These are phyloP conservation scores for Myxozyma melibiosi DNA, from an alignment of 805 yeast species.

Conservation along the genomic window DNA sequence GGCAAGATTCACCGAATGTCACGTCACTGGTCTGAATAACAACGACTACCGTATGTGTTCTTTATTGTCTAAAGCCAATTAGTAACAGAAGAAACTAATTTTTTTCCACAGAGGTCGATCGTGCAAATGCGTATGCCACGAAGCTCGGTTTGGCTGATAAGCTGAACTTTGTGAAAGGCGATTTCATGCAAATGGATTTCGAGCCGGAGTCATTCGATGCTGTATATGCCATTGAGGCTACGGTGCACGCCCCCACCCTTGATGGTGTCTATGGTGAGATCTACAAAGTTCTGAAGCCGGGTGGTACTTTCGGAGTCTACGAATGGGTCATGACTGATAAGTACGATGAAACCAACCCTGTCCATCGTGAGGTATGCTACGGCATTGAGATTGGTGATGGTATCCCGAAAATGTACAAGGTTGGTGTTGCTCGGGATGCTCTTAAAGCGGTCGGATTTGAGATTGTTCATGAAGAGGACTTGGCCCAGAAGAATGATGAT, in stretches of 20 bases:
- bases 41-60: slow-evolving; percentile 67
- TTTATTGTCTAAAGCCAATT: not conserved
- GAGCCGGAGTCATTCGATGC: slow-evolving; percentile 89
- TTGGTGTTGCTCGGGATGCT: slow-evolving; percentile 85
- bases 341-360: slow-evolving; percentile 82
- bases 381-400: slow-evolving; percentile 99
- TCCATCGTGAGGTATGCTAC: slow-evolving; percentile 91
- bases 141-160: slow-evolving; percentile 66
- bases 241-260: slow-evolving; percentile 94
- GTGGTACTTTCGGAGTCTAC: slow-evolving; percentile 96
- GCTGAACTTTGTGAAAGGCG: slow-evolving; percentile 90
- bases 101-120: slow-evolving; percentile 63
- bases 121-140: slow-evolving; percentile 81
- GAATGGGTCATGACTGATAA: slow-evolving; percentile 99
- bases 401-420: slow-evolving; percentile 92
- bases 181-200: slow-evolving; percentile 98
- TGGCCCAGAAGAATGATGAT: slow-evolving; percentile 77
- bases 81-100: not conserved
- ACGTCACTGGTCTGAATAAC: slow-evolving; percentile 88
- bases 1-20: slow-evolving; percentile 83
- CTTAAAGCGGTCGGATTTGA: slow-evolving; percentile 85
- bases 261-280: slow-evolving; percentile 96
- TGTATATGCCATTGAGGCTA: slow-evolving; percentile 97
- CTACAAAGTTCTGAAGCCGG: slow-evolving; percentile 94
- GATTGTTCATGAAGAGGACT: slow-evolving; percentile 70